phyloP scores from a whole-genome alignment of 2,329 filamentous ascomycete genomes.

The Thielaviopsis punctulata region DNA sequence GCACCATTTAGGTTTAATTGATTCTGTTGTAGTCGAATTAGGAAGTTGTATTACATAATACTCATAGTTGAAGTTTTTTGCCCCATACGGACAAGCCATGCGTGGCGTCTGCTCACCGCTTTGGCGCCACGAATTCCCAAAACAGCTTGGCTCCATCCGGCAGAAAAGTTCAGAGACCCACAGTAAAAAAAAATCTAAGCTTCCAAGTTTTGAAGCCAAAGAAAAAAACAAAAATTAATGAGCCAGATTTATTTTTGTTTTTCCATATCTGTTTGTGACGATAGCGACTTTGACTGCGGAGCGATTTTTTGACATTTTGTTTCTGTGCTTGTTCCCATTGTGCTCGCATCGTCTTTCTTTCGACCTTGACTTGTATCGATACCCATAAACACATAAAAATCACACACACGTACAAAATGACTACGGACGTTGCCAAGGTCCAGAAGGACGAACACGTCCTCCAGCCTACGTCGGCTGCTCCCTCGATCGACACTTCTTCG shows the following conservation, averaged over 20 bases:
- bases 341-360: background rate
- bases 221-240: background rate
- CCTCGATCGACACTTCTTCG: conserved; percentile 65
- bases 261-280: background rate
- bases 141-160: background rate
- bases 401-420: conserved; percentile 22
- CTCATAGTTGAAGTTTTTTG: too few relatives aligned
- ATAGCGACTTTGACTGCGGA: background rate
- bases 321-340: background rate
- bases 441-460: conserved; percentile 65
- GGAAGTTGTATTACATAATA: too few relatives aligned
- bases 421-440: conserved; percentile 30
- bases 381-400: background rate
- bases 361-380: background rate
- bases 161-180: conserved; percentile 1
- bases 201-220: background rate
- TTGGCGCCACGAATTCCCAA: background rate
- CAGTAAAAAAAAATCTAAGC: conserved; percentile 2
- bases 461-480: conserved; percentile 73
- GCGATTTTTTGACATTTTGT: background rate
- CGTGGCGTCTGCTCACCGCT: background rate
- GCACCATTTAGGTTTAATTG: too few relatives aligned
- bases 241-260: background rate
- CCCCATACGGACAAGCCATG: background rate
- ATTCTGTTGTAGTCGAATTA: too few relatives aligned